These are phyloP conservation scores for Meyerozyma guilliermondii DNA, from an alignment of 1,139 yeast species.

Conservation along the genomic window DNA sequence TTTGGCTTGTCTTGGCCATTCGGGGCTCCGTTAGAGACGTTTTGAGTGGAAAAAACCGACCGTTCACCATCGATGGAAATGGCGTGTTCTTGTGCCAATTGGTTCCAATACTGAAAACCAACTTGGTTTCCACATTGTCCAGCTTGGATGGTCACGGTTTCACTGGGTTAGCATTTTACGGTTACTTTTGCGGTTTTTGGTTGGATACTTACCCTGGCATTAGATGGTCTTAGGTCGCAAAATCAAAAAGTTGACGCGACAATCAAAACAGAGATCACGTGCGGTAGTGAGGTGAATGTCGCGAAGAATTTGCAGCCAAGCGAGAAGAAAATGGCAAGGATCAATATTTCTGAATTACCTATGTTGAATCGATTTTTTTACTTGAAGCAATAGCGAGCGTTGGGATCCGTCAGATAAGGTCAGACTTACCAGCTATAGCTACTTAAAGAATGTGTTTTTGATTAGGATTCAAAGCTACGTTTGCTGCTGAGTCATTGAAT, in stretches of 20 bases:
- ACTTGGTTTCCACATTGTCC: slow-evolving; percentile 98
- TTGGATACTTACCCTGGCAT: slow-evolving; percentile 8
- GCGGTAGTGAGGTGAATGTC: no score
- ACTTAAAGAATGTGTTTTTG: no score
- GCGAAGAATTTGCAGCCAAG: no score
- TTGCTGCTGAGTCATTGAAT: no score
- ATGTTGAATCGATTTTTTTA: no score
- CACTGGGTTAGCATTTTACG: slow-evolving; percentile 16
- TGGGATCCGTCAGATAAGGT: no score
- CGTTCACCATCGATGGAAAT: slow-evolving; percentile 63
- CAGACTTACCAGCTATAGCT: no score
- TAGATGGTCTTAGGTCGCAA: not conserved
- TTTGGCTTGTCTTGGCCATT: slow-evolving; percentile 23
- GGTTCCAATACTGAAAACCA: slow-evolving; percentile 91
- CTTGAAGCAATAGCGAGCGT: no score
- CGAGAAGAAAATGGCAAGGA: no score
- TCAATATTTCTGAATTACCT: no score
- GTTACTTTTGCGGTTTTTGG: not conserved
- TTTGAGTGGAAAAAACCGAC: slow-evolving; percentile 5
- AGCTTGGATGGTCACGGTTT: slow-evolving; percentile 40
- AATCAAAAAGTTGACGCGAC: not conserved
- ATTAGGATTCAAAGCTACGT: no score
- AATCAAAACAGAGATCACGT: not conserved
- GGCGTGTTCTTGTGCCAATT: slow-evolving; percentile 84
- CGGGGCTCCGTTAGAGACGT: not conserved